A percentile compares a stretch with the other conserved stretches of the same genome.
These are phyloP conservation scores for Citrullus amarus DNA, from an alignment of 306 rosid species.

Conservation along the genomic window DNA sequence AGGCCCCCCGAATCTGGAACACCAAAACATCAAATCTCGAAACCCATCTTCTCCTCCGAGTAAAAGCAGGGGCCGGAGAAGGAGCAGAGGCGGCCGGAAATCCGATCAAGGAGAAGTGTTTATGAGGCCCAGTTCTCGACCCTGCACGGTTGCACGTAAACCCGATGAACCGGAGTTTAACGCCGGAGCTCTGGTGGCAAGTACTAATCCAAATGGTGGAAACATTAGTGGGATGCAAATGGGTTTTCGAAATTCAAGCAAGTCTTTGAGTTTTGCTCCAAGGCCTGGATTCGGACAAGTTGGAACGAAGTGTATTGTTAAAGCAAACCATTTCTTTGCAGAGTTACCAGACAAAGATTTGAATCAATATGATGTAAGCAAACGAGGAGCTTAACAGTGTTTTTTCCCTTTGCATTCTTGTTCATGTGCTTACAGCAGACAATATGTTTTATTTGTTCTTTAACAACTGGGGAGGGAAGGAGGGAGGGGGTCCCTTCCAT, in stretches of 20 bases:
- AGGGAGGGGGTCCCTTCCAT: constrained; percentile 24
- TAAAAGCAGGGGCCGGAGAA: constrained; percentile 72
- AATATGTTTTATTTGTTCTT: constrained; percentile 10
- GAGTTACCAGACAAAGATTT: constrained; percentile 96
- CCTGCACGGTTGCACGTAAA: constrained; percentile 35
- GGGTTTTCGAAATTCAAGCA: constrained; percentile 75
- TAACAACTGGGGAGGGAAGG: constrained; percentile 6
- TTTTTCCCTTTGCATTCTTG: background rate
- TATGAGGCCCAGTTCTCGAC: constrained; percentile 79
- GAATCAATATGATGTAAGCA: constrained; percentile 92
- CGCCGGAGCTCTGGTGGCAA: constrained; percentile 16
- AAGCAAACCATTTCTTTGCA: constrained; percentile 96
- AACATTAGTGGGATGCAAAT: constrained; percentile 35
- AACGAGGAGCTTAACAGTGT: constrained; percentile 10
- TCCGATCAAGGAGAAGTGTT: constrained; percentile 72
- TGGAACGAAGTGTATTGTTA: constrained; percentile 86
- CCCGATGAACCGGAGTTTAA: constrained; percentile 16
- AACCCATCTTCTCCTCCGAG: constrained; percentile 50
- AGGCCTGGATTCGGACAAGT: constrained; percentile 90
- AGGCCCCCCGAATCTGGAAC: constrained; percentile 50
- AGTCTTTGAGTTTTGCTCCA: constrained; percentile 63
- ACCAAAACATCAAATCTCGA: constrained; percentile 26
- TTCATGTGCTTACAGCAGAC: constrained; percentile 10
- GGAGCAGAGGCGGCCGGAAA: constrained; percentile 72
- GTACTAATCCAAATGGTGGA: constrained; percentile 26